Evolutionary conservation across 1,139 yeast genomes (phyloP).

Genomic region (Meyerozyma athensensis): DNA sequence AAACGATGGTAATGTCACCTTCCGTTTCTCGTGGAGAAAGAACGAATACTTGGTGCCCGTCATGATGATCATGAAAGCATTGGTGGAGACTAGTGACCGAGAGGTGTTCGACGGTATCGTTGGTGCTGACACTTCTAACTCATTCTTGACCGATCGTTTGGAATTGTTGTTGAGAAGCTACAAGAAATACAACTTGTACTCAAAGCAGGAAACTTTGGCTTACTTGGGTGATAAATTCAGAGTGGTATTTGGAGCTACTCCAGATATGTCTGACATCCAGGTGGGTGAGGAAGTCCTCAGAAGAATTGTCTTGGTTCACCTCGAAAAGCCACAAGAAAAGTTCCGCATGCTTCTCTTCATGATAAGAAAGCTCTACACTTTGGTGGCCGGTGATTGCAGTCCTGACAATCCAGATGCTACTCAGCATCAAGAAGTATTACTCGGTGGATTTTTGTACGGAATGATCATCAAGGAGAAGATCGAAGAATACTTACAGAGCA

Average conservation of each 20-base stretch:
- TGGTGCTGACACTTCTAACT: conserved; percentile 80
- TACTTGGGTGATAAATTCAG: conserved; percentile 95
- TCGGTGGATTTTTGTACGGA: conserved; percentile 95
- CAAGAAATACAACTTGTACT: conserved; percentile 72
- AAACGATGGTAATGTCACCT: conserved; percentile 93
- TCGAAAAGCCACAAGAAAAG: conserved; percentile 68
- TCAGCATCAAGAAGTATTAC: conserved; percentile 93
- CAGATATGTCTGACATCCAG: conserved; percentile 82
- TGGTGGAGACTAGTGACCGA: conserved; percentile 85
- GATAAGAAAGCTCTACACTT: conserved; percentile 90
- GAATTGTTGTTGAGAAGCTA: conserved; percentile 86
- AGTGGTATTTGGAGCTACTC: conserved; percentile 84
- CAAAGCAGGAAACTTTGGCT: conserved; percentile 84
- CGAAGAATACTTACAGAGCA: conserved; percentile 80
- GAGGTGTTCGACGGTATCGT: conserved; percentile 95
- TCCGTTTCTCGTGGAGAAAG: conserved; percentile 95
- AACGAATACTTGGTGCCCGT: conserved; percentile 94
- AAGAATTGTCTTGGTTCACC: conserved; percentile 86
- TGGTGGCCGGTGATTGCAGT: conserved; percentile 95
- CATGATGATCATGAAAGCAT: conserved; percentile 85
- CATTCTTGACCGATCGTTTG: conserved; percentile 96
- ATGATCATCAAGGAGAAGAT: conserved; percentile 95
- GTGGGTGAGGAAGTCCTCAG: conserved; percentile 83
- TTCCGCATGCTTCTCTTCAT: conserved; percentile 83
- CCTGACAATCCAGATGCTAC: conserved; percentile 99